Conservation (phyloP, 352 stramenopile genomes). For the Phytophthora macrochlamydospora region DNA sequence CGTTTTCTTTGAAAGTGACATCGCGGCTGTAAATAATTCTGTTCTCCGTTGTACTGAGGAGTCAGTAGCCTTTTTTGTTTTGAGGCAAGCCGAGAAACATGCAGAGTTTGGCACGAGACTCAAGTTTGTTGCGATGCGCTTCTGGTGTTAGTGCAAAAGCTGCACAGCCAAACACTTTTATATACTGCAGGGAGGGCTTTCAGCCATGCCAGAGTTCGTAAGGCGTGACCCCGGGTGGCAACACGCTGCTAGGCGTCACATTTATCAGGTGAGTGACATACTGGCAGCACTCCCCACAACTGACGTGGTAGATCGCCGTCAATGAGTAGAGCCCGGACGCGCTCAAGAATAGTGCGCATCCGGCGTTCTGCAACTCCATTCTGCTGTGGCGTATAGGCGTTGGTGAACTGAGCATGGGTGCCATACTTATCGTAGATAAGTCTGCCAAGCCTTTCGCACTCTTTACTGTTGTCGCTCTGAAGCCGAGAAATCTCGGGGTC, state of each 20-base stretch:
- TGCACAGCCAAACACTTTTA: not conserved
- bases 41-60: not conserved
- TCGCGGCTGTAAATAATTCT: not conserved
- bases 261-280: slow-evolving; percentile 7
- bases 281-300: not conserved
- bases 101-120: not conserved
- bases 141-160: not conserved
- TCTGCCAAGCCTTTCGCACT: not conserved
- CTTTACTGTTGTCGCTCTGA: not conserved
- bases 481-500: not conserved
- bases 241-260: not conserved
- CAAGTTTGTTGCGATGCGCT: not conserved
- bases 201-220: not conserved
- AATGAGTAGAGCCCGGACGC: not conserved
- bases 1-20: not conserved
- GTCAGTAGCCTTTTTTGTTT: not conserved
- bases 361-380: not conserved
- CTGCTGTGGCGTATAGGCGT: slow-evolving; percentile 1
- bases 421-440: slow-evolving; percentile 7
- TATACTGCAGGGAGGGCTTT: not conserved
- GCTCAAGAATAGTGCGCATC: slow-evolving; percentile 3
- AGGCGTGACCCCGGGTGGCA: not conserved
- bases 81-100: not conserved
- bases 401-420: slow-evolving; percentile 4
- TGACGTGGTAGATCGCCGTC: not conserved